Evolutionary conservation across 192 early-diverging fungal genomes (phyloP), one percentile per base, ranked within the genome.

Genomic region (Dissophora ornata): DNA sequence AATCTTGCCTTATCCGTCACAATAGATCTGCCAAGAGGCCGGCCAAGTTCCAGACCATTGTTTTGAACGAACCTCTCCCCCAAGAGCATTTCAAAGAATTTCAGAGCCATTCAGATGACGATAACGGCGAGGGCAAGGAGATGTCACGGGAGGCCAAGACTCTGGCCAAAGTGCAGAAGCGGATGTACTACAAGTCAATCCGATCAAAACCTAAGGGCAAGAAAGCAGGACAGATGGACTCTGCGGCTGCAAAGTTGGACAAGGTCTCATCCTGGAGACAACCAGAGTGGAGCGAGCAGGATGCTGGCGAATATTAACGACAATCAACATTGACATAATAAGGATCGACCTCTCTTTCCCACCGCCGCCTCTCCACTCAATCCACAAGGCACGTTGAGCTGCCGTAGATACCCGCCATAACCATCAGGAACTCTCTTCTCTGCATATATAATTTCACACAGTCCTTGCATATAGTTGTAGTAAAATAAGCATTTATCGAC

Each of bases 151-250:
- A 32, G 48, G 22, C 57, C 26, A 49, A 64, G 4, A 57, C 64
- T 1, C 64, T 67, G 38, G 65, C 65, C 24, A 62, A 62, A 53
- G 67, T 53, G 0, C 73, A 77, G 36, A 67, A 67, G 46, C 58
- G 73, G n/a, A 49, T 57, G 45, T 67, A 67, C 33, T 77, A 77
- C 57, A 77, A 77, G 38, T 57, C 52, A 30, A 77, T 77, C 24
- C 73, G 73, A 2, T 67, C 73, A 7, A 77, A 77, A 33, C 73
- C 73, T 28, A 77, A 67, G 42, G 73, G 73, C 38, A 77, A 77
- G 59, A 77, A 77, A 50, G 58, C 58, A 1, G 53, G 73, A 38
- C 64, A 77, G 29, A 13, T 50, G 24, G 73, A 77, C 24, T 34
- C 73, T 5, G 6, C 56, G 8, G 38, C 63, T 4, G 65, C 64